Conservation (phyloP, 2,329 filamentous ascomycete species). For the Sclerotiophoma versabilis region DNA sequence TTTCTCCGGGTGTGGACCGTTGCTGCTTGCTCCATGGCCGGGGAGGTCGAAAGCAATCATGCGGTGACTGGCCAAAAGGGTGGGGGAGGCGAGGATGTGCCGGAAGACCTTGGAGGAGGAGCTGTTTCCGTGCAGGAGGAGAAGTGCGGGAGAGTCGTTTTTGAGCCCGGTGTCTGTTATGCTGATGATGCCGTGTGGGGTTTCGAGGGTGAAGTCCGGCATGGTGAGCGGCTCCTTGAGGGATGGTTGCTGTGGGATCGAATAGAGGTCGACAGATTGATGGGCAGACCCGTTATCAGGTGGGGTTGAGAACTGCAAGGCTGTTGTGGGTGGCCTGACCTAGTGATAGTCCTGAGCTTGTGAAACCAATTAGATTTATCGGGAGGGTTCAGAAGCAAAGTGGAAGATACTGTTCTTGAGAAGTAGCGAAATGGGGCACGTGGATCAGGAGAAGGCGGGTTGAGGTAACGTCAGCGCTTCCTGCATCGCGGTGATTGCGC, state of each 20-base stretch:
- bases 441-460: too few relatives aligned
- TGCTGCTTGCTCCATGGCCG: conserved; percentile 41
- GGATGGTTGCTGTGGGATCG: too few relatives aligned
- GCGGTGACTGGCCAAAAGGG: conserved; percentile 23
- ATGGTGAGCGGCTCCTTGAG: conserved; percentile 5
- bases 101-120: conserved; percentile 37
- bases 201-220: conserved; percentile 29
- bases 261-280: too few relatives aligned
- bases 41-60: conserved; percentile 45
- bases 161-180: conserved; percentile 31
- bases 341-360: too few relatives aligned
- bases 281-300: too few relatives aligned
- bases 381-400: too few relatives aligned
- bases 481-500: background rate
- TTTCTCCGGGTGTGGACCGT: conserved; percentile 32
- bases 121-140: conserved; percentile 45
- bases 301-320: too few relatives aligned
- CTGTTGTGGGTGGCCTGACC: background rate
- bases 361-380: too few relatives aligned
- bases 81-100: conserved; percentile 28
- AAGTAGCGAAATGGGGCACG: too few relatives aligned
- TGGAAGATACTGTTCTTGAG: too few relatives aligned
- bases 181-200: conserved; percentile 31
- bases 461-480: conserved; percentile 1
- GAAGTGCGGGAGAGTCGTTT: conserved; percentile 28